Conservation (phyloP, 495 filamentous ascomycete species). For the Pyronema domesticum region DNA sequence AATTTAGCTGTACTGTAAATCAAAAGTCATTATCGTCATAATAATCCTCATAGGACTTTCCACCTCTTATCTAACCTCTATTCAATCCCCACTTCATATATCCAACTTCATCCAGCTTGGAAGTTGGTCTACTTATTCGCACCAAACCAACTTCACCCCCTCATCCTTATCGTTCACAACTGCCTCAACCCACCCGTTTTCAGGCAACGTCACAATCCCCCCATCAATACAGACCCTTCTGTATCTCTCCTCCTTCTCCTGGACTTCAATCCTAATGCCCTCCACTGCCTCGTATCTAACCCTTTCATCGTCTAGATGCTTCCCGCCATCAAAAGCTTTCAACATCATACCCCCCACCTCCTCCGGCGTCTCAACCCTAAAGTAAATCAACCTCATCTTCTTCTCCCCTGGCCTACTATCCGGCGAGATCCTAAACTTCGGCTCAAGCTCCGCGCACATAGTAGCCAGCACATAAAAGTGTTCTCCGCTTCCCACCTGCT, state of each 20-base stretch:
- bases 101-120: not conserved
- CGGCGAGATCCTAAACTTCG: slow-evolving; percentile 62
- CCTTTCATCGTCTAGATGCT: slow-evolving; percentile 41
- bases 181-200: slow-evolving; percentile 55
- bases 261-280: slow-evolving; percentile 46
- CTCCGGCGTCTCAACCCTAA: slow-evolving; percentile 37
- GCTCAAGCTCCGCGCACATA: slow-evolving; percentile 61
- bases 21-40: no score
- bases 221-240: slow-evolving; percentile 78
- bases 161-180: slow-evolving; percentile 13
- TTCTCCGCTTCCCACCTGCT: slow-evolving; percentile 8
- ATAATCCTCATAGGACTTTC: no score
- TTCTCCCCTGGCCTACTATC: slow-evolving; percentile 46
- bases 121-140: not conserved
- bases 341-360: slow-evolving; percentile 58
- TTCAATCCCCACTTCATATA: no score
- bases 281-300: slow-evolving; percentile 53
- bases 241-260: slow-evolving; percentile 46
- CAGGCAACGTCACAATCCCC: slow-evolving; percentile 53
- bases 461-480: slow-evolving; percentile 63
- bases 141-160: slow-evolving; percentile 11
- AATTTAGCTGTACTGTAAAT: no score
- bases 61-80: no score
- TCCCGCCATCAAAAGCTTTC: slow-evolving; percentile 53
- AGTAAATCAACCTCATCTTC: slow-evolving; percentile 51